A percentile compares a stretch with the other conserved stretches of the same genome.
Conservation (phyloP, 2,329 filamentous ascomycete species). For the Diaporthe velutina region DNA sequence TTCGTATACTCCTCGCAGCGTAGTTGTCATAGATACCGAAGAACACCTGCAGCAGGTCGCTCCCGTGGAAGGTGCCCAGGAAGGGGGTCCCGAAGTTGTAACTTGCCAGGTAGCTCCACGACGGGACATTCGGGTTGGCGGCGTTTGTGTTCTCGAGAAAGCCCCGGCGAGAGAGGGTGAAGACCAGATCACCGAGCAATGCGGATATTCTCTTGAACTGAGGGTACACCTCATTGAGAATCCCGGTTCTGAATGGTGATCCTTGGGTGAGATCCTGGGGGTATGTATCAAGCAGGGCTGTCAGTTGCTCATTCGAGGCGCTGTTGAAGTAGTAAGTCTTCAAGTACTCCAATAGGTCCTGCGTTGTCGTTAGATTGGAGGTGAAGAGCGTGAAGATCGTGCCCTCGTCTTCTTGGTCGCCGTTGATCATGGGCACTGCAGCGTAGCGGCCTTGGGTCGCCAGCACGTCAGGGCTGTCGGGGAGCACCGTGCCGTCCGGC, state of each 20-base stretch:
- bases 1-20: conserved; percentile 69
- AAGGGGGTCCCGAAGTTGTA: conserved; percentile 80
- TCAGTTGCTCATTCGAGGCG: conserved; percentile 64
- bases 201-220: conserved; percentile 83
- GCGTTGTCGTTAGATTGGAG: conserved; percentile 73
- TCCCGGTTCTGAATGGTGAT: conserved; percentile 78
- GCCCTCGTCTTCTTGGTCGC: conserved; percentile 85
- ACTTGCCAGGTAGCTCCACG: conserved; percentile 81
- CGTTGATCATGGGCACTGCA: conserved; percentile 68
- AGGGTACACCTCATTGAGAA: conserved; percentile 80
- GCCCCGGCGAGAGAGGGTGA: conserved; percentile 77
- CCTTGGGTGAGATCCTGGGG: conserved; percentile 68
- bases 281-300: conserved; percentile 73
- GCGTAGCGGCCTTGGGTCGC: conserved; percentile 62
- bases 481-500: conserved; percentile 75
- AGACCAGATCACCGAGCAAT: conserved; percentile 80
- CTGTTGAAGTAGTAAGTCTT: conserved; percentile 69
- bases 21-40: conserved; percentile 74
- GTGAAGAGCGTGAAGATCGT: conserved; percentile 81
- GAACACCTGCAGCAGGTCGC: conserved; percentile 78
- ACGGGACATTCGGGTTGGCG: conserved; percentile 68
- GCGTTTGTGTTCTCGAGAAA: conserved; percentile 66
- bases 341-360: conserved; percentile 73
- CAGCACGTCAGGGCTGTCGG: conserved; percentile 73
- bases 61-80: conserved; percentile 81